Conservation (phyloP, 2,329 filamentous ascomycete genomes). For the Diaporthe helianthi region DNA sequence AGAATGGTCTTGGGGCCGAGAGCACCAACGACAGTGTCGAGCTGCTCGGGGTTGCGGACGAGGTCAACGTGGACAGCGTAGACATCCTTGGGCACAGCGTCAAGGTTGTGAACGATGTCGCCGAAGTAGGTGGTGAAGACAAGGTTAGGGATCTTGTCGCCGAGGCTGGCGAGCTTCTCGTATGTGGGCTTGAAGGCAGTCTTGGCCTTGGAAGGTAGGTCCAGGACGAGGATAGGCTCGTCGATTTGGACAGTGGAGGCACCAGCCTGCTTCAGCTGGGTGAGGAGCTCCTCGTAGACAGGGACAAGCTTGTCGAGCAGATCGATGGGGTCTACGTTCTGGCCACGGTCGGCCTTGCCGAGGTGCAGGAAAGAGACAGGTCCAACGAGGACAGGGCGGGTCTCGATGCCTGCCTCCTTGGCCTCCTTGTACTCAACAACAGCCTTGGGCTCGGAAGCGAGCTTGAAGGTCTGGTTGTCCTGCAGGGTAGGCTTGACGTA, state of each 20-base stretch:
- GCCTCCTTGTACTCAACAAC: slow-evolving; percentile 94
- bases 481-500: slow-evolving; percentile 99
- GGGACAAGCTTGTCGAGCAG: slow-evolving; percentile 93
- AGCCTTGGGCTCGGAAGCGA: slow-evolving; percentile 87
- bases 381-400: slow-evolving; percentile 92
- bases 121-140: slow-evolving; percentile 98
- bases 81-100: slow-evolving; percentile 80
- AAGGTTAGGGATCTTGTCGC: slow-evolving; percentile 83
- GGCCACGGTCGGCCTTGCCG: slow-evolving; percentile 96
- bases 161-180: slow-evolving; percentile 81
- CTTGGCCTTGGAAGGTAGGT: slow-evolving; percentile 89
- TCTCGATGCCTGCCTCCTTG: slow-evolving; percentile 93
- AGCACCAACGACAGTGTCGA: slow-evolving; percentile 81
- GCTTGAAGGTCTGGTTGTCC: slow-evolving; percentile 95
- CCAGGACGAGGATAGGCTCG: slow-evolving; percentile 95
- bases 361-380: slow-evolving; percentile 98
- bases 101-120: slow-evolving; percentile 99
- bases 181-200: slow-evolving; percentile 98
- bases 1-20: slow-evolving; percentile 89
- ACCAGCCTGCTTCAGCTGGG: slow-evolving; percentile 93
- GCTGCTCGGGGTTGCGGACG: slow-evolving; percentile 97
- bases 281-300: slow-evolving; percentile 91
- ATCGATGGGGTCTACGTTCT: slow-evolving; percentile 90
- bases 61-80: slow-evolving; percentile 94
- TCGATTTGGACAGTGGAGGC: slow-evolving; percentile 98